Evolutionary conservation across 2,329 filamentous ascomycete genomes (phyloP).

Genomic region (Aspergillus sp.): DNA sequence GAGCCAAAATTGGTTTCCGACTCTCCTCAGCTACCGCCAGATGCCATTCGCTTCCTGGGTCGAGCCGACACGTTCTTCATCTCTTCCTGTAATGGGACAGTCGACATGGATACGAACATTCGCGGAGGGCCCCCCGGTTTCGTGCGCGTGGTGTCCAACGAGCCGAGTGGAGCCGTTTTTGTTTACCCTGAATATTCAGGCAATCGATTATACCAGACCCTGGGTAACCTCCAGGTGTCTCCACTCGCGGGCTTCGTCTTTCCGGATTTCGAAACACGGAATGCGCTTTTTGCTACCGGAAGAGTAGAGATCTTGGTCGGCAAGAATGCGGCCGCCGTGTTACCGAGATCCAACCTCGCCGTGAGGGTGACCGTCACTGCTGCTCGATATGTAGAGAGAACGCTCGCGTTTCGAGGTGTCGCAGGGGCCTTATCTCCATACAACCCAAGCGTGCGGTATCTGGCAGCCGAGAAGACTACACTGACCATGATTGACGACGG

Average conservation of each 20-base stretch:
- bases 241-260: slow-evolving; percentile 69
- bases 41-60: slow-evolving; percentile 60
- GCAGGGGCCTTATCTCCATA: slow-evolving; percentile 68
- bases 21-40: slow-evolving; percentile 49
- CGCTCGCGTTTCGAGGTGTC: slow-evolving; percentile 67
- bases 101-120: slow-evolving; percentile 80
- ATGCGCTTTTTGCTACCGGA: slow-evolving; percentile 74
- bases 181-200: slow-evolving; percentile 83
- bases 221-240: slow-evolving; percentile 71
- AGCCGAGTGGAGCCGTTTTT: slow-evolving; percentile 49
- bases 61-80: slow-evolving; percentile 77
- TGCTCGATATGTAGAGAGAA: slow-evolving; percentile 62
- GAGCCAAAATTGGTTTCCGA: slow-evolving; percentile 53
- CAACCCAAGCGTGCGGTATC: slow-evolving; percentile 69
- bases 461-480: slow-evolving; percentile 56
- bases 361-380: slow-evolving; percentile 65
- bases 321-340: slow-evolving; percentile 58
- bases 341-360: slow-evolving; percentile 71
- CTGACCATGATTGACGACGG: slow-evolving; percentile 15
- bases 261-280: slow-evolving; percentile 70
- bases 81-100: slow-evolving; percentile 60
- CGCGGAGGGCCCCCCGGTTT: slow-evolving; percentile 75
- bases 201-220: slow-evolving; percentile 78
- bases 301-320: slow-evolving; percentile 65
- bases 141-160: slow-evolving; percentile 64